These are phyloP conservation scores for Niebla homalea DNA, from an alignment of 495 filamentous ascomycete species.

Conservation along the genomic window DNA sequence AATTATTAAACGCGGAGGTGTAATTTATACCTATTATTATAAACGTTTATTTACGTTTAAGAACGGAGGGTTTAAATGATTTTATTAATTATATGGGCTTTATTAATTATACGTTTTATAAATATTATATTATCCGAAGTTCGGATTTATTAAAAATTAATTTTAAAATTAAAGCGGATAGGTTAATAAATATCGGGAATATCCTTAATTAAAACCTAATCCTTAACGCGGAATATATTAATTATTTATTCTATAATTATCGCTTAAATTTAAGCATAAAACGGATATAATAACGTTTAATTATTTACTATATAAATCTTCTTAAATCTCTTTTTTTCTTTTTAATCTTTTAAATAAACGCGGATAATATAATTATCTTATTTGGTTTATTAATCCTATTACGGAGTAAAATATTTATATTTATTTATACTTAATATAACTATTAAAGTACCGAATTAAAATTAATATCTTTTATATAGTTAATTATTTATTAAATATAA, in stretches of 20 bases:
- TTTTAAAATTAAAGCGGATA: background rate
- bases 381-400: background rate
- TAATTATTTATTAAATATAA: slow-evolving; percentile 2
- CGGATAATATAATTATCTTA: background rate
- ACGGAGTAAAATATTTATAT: background rate
- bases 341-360: background rate
- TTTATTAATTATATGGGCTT: no score
- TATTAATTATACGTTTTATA: no score
- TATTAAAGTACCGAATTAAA: background rate
- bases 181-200: no score
- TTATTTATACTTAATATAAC: background rate
- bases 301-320: background rate
- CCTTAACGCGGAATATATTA: no score
- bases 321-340: slow-evolving; percentile 2
- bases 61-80: no score
- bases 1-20: no score
- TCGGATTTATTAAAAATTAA: background rate
- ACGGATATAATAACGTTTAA: background rate
- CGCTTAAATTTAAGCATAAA: background rate
- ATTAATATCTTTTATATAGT: background rate
- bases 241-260: background rate
- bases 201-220: background rate
- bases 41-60: no score
- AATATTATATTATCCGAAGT: no score
- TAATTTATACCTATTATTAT: no score